A percentile compares a stretch with the other conserved stretches of the same genome.
These are phyloP conservation scores for Ceratocystis huliohia DNA, from an alignment of 2,329 filamentous ascomycete species.

Conservation along the genomic window DNA sequence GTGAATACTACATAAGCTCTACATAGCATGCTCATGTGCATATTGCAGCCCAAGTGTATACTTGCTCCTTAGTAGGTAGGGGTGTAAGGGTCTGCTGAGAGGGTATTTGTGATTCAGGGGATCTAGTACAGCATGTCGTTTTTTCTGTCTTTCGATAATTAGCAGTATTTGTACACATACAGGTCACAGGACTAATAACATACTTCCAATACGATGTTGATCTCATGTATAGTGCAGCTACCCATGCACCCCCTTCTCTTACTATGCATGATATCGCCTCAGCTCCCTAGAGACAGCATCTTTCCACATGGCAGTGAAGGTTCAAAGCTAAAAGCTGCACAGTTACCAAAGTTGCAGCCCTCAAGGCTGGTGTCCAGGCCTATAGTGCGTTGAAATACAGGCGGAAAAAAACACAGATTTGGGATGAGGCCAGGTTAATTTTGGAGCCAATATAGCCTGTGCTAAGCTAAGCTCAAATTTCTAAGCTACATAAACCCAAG, in stretches of 20 bases:
- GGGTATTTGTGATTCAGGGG: not conserved
- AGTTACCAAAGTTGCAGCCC: not conserved
- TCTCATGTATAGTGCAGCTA: not conserved
- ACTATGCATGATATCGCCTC: not conserved
- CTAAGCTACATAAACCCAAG: not conserved
- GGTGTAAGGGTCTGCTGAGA: not conserved
- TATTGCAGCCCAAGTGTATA: not conserved
- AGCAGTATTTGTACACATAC: not conserved
- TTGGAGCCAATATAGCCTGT: not conserved
- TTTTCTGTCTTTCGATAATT: not conserved
- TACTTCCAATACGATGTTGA: not conserved
- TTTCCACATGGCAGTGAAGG: constrained; percentile 1
- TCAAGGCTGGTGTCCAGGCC: not conserved
- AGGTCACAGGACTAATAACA: not conserved
- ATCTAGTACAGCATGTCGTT: not conserved
- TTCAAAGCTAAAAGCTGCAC: not conserved
- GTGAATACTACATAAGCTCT: not conserved
- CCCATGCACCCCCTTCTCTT: not conserved
- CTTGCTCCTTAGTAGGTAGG: not conserved
- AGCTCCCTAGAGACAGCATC: not conserved
- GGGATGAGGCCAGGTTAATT: not conserved
- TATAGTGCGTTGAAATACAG: not conserved
- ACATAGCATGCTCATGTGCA: not conserved
- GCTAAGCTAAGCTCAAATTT: not conserved
- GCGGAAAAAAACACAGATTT: not conserved